Evolutionary conservation across 139 green algal species (phyloP), one percentile per base, ranked within the genome.

Genomic region (Picochlorum sp.): DNA sequence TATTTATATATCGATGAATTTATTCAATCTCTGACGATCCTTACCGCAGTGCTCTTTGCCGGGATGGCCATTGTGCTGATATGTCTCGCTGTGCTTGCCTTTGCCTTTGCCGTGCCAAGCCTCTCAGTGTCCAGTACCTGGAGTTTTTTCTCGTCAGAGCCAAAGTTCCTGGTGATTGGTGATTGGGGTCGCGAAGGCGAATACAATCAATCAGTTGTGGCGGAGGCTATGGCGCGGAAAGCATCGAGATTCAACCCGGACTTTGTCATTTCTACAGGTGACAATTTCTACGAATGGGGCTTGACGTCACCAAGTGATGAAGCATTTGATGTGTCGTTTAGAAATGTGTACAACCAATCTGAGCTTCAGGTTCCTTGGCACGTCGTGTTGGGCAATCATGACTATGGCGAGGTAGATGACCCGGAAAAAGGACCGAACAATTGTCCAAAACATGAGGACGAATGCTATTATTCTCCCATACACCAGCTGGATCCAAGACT

Each of bases 371-470:
- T 87, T 1, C 72, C 66, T n/a, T 88, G 78, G 76, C 75, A 84
- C 57, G 70, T 69, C 1, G 74, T 85, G 16, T 54, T 88, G 30
- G 82, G 82, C 29, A 88, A 88, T 50, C 75, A 86, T 44, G 76
- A 80, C 35, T 79, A 84, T 47, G 70, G 67, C 1, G 73, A 82
- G 44, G 14, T 20, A 28, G 16, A 57, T 65, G 3, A 41, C 54
- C 51, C 39, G 29, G 2, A 35, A 30, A 4, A 3, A 37, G 13
- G 33, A 49, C 36, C 37, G 10, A n/a, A 64, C 52, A 35, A 66
- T 44, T 39, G 64, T 63, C 37, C 59, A 47, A 22, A 65, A 26
- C 25, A 61, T 16, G 3, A 31, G 26, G 4, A 12, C 7, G 33
- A 61, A 3, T 61, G 55, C 9, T 61, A 50, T 7, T 61, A 61